Conservation (phyloP, 108 stramenopile genomes). For the Bacterosira constricta region DNA sequence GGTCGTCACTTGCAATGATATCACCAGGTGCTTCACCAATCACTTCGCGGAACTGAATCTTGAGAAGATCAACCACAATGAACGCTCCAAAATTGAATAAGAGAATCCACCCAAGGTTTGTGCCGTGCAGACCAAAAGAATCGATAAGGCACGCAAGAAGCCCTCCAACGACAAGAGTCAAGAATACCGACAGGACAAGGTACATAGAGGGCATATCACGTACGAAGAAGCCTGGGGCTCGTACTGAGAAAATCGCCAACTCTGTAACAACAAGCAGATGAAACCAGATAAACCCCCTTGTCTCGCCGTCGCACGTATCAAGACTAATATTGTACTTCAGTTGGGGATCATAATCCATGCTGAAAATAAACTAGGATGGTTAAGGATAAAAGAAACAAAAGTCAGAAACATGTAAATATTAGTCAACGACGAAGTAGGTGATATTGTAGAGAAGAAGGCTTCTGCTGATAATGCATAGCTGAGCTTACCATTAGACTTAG, state of each 20-base stretch:
- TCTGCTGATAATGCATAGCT: too few species aligned
- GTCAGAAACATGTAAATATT: too few species aligned
- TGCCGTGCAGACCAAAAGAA: slow-evolving; percentile 20
- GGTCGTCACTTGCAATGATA: slow-evolving; percentile 51
- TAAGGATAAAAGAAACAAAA: neutral
- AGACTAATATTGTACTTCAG: slow-evolving; percentile 37
- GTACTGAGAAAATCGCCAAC: slow-evolving; percentile 63
- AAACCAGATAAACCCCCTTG: slow-evolving; percentile 64
- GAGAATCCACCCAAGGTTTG: slow-evolving; percentile 38
- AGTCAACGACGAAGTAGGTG: neutral
- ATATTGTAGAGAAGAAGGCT: slow-evolving; percentile 6
- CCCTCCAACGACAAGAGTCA: slow-evolving; percentile 44
- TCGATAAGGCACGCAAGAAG: slow-evolving; percentile 41
- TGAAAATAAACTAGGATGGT: slow-evolving; percentile 51
- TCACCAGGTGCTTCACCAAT: slow-evolving; percentile 63
- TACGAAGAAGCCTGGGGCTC: slow-evolving; percentile 56
- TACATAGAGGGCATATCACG: slow-evolving; percentile 36
- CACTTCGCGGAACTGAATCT: slow-evolving; percentile 49
- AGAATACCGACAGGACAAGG: slow-evolving; percentile 51
- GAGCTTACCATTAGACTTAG: slow-evolving; percentile 44
- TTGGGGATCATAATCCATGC: slow-evolving; percentile 24
- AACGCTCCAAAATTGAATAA: slow-evolving; percentile 56
- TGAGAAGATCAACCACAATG: slow-evolving; percentile 55
- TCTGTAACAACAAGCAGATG: slow-evolving; percentile 63
- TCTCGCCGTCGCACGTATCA: slow-evolving; percentile 27